A percentile compares a stretch with the other conserved stretches of the same genome.
These are phyloP conservation scores for Bacterosira constricta DNA, from an alignment of 108 stramenopile genomes.

Conservation along the genomic window DNA sequence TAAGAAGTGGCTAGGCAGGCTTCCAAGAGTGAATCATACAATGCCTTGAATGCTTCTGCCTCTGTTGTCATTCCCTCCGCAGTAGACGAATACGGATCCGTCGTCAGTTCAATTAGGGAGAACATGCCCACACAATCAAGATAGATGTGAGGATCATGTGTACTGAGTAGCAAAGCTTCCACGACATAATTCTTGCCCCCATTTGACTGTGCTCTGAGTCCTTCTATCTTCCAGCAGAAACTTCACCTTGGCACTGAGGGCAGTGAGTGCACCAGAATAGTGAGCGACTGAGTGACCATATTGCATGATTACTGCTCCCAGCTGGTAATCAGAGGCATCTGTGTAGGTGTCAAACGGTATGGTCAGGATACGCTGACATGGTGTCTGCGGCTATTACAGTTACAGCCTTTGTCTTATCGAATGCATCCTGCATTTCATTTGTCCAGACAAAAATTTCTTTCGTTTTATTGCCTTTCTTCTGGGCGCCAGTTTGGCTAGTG, in stretches of 20 bases:
- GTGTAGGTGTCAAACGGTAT: constrained; percentile 50
- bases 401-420: constrained; percentile 51
- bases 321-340: constrained; percentile 48
- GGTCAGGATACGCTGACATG: constrained; percentile 35
- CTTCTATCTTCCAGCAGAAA: too few relatives aligned
- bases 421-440: constrained; percentile 40
- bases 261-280: too few relatives aligned
- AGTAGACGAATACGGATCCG: not conserved
- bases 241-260: too few relatives aligned
- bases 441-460: constrained; percentile 31
- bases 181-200: too few relatives aligned
- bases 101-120: not conserved
- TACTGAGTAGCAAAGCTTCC: too few relatives aligned
- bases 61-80: not conserved
- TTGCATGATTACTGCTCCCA: constrained; percentile 48
- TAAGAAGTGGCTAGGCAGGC: not conserved
- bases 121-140: not conserved
- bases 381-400: constrained; percentile 37
- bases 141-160: too few relatives aligned
- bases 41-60: not conserved
- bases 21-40: not conserved
- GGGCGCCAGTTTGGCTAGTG: not conserved
- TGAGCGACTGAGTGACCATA: constrained; percentile 42
- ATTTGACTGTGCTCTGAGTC: too few relatives aligned
- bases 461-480: not conserved